phyloP scores from a whole-genome alignment of 208 protist species.

The Trypanosoma vivax region DNA sequence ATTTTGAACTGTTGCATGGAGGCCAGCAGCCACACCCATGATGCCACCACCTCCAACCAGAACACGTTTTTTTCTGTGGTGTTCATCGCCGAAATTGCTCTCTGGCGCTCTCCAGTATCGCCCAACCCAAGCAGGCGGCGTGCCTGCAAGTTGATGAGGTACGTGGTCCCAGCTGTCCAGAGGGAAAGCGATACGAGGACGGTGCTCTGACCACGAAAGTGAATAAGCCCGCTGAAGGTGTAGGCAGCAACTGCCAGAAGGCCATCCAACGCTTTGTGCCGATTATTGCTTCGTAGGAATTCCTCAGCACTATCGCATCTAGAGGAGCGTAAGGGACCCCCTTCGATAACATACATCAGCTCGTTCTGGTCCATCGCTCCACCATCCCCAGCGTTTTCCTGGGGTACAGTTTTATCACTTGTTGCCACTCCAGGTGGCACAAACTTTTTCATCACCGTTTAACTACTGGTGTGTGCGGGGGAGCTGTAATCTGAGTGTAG shows the following conservation, averaged over 20 bases:
- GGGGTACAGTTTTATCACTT: background rate
- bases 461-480: too few species aligned
- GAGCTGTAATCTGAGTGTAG: too few species aligned
- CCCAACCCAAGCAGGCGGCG: constrained; percentile 41
- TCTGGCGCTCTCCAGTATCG: constrained; percentile 8
- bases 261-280: constrained; percentile 54
- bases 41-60: constrained; percentile 48
- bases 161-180: constrained; percentile 69
- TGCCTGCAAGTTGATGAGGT: constrained; percentile 51
- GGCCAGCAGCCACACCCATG: constrained; percentile 79
- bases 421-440: background rate
- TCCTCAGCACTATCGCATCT: too few species aligned
- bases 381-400: background rate
- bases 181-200: constrained; percentile 59
- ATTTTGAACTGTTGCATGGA: constrained; percentile 74
- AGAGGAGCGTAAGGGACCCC: constrained; percentile 26
- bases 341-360: constrained; percentile 43
- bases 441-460: too few species aligned
- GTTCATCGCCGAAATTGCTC: constrained; percentile 6
- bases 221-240: constrained; percentile 57
- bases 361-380: constrained; percentile 12
- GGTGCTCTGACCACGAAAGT: constrained; percentile 69
- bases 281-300: constrained; percentile 46
- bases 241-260: constrained; percentile 43
- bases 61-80: constrained; percentile 40